phyloP scores from a whole-genome alignment of 164 flowering plant genomes.

The Amborella trichopoda region DNA sequence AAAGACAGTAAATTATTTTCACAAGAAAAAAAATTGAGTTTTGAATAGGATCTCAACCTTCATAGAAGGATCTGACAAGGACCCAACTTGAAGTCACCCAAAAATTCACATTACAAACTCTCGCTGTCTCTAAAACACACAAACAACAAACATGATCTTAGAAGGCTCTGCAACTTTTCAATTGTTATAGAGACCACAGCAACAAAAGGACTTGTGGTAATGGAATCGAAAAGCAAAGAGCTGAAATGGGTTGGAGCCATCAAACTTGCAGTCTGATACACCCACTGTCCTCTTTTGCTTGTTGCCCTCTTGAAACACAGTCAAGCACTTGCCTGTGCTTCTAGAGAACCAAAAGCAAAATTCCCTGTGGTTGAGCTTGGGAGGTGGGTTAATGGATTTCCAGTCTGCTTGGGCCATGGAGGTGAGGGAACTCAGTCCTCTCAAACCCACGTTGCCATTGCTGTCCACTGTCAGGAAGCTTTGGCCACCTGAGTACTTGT shows the following conservation, averaged over 20 bases:
- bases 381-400: constrained; percentile 50
- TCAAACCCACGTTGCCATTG: constrained; percentile 36
- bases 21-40: no score
- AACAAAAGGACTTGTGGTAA: constrained; percentile 48
- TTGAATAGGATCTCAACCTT: no score
- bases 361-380: constrained; percentile 24
- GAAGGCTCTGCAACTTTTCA: constrained; percentile 7
- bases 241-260: constrained; percentile 46
- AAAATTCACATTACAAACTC: neutral
- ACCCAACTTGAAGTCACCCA: no score
- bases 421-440: constrained; percentile 25
- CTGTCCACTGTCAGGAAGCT: constrained; percentile 38
- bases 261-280: constrained; percentile 38
- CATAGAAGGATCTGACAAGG: no score
- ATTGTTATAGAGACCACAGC: constrained; percentile 32
- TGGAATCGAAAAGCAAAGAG: constrained; percentile 60
- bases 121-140: no score
- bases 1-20: no score
- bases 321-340: constrained; percentile 47
- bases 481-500: constrained; percentile 47
- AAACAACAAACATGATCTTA: no score
- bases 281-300: constrained; percentile 25
- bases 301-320: constrained; percentile 28
- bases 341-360: constrained; percentile 36
- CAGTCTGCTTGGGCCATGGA: constrained; percentile 46